Conservation (phyloP, 495 filamentous ascomycete genomes). For the Aspergillus bertholletiae region DNA sequence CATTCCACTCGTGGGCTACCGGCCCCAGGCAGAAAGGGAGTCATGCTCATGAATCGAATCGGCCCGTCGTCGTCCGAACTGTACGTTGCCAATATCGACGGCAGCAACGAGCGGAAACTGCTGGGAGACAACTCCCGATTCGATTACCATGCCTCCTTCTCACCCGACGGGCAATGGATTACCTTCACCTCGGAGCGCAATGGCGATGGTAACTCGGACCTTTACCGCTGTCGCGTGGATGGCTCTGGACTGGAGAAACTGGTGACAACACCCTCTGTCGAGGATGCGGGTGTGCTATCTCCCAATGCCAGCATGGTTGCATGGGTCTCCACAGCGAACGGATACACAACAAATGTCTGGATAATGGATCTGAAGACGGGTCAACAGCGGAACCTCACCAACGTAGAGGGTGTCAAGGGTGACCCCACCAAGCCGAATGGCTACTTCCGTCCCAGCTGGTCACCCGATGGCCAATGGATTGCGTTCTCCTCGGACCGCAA, state of each 20-base stretch:
- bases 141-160: constrained; percentile 36
- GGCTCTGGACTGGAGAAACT: constrained; percentile 22
- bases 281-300: constrained; percentile 25
- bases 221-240: constrained; percentile 24
- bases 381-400: constrained; percentile 23
- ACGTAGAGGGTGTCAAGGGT: constrained; percentile 6
- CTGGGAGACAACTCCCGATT: constrained; percentile 21
- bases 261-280: constrained; percentile 18
- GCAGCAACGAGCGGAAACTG: constrained; percentile 27
- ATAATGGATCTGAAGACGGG: constrained; percentile 23
- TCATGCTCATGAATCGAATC: constrained; percentile 35
- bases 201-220: constrained; percentile 29
- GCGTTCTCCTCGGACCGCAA: constrained; percentile 24
- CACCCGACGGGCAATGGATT: constrained; percentile 28
- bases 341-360: constrained; percentile 25
- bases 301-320: constrained; percentile 24
- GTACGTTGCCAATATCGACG: constrained; percentile 31
- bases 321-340: constrained; percentile 25
- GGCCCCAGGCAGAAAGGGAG: constrained; percentile 15
- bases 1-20: background rate
- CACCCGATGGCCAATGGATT: constrained; percentile 25
- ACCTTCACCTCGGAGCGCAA: constrained; percentile 26
- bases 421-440: constrained; percentile 20
- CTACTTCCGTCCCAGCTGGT: constrained; percentile 30
- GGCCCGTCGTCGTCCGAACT: constrained; percentile 25